Percentiles rank a stretch among this genome's conserved stretches.
These are phyloP conservation scores for Dichotomopilus funicola DNA, from an alignment of 2,329 filamentous ascomycete genomes.

Conservation along the genomic window DNA sequence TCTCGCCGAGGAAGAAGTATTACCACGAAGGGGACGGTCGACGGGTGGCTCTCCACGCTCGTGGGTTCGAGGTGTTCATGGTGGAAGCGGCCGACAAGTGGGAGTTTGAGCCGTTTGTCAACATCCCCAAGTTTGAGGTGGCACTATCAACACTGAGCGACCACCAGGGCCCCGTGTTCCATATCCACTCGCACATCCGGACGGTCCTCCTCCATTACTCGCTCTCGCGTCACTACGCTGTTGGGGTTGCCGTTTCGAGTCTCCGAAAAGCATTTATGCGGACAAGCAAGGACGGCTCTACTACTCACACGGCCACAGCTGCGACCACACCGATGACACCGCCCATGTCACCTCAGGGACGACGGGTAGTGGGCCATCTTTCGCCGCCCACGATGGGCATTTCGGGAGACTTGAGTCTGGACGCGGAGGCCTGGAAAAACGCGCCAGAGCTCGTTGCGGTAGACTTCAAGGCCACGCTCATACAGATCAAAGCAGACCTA, in stretches of 20 bases:
- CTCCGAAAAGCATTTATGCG: slow-evolving; percentile 62
- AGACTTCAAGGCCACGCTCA: slow-evolving; percentile 71
- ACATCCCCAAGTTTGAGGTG: slow-evolving; percentile 79
- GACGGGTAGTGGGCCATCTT: slow-evolving; percentile 20
- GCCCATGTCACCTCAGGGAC: slow-evolving; percentile 23
- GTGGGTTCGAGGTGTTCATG: slow-evolving; percentile 82
- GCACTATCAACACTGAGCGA: slow-evolving; percentile 81
- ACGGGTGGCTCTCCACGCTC: slow-evolving; percentile 70
- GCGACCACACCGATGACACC: slow-evolving; percentile 28
- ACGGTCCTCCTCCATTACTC: slow-evolving; percentile 84
- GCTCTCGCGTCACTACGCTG: slow-evolving; percentile 84
- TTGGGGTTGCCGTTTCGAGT: slow-evolving; percentile 74
- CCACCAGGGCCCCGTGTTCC: slow-evolving; percentile 77
- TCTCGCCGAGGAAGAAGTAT: slow-evolving; percentile 49
- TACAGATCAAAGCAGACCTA: slow-evolving; percentile 85
- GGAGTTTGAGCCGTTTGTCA: slow-evolving; percentile 79
- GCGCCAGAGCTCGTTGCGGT: slow-evolving; percentile 65
- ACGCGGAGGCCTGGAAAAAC: slow-evolving; percentile 30
- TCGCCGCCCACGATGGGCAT: slow-evolving; percentile 16
- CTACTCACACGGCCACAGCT: too few relatives aligned
- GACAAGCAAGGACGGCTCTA: slow-evolving; percentile 37
- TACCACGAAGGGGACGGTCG: slow-evolving; percentile 66
- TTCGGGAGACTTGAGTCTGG: slow-evolving; percentile 30
- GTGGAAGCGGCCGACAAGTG: slow-evolving; percentile 80
- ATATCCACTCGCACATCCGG: slow-evolving; percentile 74